Base-by-base conservation (phyloP, 331 rosid species). In the Pyracantha coccinea region DNA sequence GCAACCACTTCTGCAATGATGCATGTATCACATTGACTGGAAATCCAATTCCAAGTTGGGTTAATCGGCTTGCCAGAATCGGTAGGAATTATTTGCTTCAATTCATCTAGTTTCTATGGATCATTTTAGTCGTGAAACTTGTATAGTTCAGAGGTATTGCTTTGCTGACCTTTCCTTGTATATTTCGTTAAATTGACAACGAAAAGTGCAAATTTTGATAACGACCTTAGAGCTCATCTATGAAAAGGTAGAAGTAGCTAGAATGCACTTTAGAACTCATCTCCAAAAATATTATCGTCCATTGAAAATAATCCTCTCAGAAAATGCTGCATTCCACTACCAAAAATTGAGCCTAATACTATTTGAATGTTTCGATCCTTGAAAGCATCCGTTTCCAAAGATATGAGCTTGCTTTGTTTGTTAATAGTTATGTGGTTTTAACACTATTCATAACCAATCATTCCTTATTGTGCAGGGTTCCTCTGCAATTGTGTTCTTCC, bases 401-500 rank as follows among this genome's bases (percentile, higher is more conserved):
- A 17, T 15, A 15, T 6, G 7, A 50, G n/a, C 38, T 38, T 60
- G 61, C 41, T 35, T 35, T 35, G 41, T 35, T 35, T 35, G 41
- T 35, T 35, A 55, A 13, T 41, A 65, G 28, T 20, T 47, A 20
- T 60, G 4, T 28, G 53, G 12, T 57, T 10, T 6, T 31, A 21
- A 20, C 67, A 28, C 21, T 7, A 6, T 1, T 15, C 21, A 28
- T 28, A 16, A 31, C 2, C 69, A 31, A 31, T 2, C 69, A 31
- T 64, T 64, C n/a, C 47, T 65, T 28, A 17, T 7, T 38, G 41
- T 85, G 88, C 85, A 93, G 98, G 97, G 31, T 88, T 89, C 77
- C 45, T 93, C 59, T 93, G 96, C 86, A 93, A 91, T 73, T 93
- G 98, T 83, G 96, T 93, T 72, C 83, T 93, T 71, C 98, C 98